These are phyloP conservation scores for Myriangium duriaei DNA, from an alignment of 2,329 filamentous ascomycete species.

Conservation along the genomic window DNA sequence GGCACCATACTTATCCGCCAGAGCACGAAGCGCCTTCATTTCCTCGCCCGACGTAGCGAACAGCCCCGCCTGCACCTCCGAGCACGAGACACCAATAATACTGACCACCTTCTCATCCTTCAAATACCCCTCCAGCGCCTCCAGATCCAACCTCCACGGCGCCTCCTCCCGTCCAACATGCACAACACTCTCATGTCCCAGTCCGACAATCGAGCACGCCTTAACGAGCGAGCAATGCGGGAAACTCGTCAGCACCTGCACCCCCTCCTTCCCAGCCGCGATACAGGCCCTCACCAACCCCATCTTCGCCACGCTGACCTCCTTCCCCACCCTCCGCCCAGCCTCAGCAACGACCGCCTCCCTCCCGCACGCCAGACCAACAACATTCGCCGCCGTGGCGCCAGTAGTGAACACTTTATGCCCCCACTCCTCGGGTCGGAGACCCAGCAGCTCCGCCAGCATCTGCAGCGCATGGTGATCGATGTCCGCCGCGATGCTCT, in stretches of 20 bases:
- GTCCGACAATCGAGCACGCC: constrained; percentile 67
- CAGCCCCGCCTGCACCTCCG: constrained; percentile 81
- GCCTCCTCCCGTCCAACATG: constrained; percentile 43
- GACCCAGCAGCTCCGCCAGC: constrained; percentile 52
- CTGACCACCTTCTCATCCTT: constrained; percentile 42
- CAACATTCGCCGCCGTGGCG: constrained; percentile 51
- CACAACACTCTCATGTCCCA: constrained; percentile 58
- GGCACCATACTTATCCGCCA: constrained; percentile 61
- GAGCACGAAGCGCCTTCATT: constrained; percentile 47
- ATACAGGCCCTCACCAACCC: constrained; percentile 57
- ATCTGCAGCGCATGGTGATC: constrained; percentile 62
- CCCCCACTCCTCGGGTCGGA: constrained; percentile 47
- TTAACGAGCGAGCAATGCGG: constrained; percentile 78
- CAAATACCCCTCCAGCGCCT: constrained; percentile 49
- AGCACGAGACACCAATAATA: constrained; percentile 70
- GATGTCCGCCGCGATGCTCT: constrained; percentile 63
- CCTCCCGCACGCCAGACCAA: constrained; percentile 57
- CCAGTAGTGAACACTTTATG: constrained; percentile 74
- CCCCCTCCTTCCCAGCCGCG: constrained; percentile 48
- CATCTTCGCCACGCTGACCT: constrained; percentile 48
- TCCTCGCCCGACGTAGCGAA: constrained; percentile 56
- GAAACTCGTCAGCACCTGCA: constrained; percentile 69
- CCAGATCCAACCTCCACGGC: constrained; percentile 59
- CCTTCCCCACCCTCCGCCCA: constrained; percentile 19
- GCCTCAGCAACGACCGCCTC: constrained; percentile 48